Evolutionary conservation across 495 filamentous ascomycete species (phyloP), one percentile per base, ranked within the genome.

Genomic region (Hypoxylon subgilvum): DNA sequence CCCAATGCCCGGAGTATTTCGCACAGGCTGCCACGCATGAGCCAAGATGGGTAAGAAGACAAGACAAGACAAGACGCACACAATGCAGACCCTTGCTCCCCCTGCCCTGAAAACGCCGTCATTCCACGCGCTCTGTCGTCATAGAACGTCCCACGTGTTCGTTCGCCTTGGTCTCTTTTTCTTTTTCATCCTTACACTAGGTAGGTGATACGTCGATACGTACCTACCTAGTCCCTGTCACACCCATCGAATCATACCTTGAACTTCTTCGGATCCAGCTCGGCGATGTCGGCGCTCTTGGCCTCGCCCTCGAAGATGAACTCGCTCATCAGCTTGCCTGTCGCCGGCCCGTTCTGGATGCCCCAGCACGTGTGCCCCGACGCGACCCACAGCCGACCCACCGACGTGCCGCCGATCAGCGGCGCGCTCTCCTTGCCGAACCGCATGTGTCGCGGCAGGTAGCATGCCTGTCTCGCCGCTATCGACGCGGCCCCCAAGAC

Each of bases 311-410:
- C 91, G 65, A 92, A 88, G 3, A 95, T 76, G 71, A 94, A 82
- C 67, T 93, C 91, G 52, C 88, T 89, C 75, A 98, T 88, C 28
- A 96, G 72, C 77, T 88, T 91, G 3, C 93, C 94, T 14, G 92
- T 97, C 5, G 84, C 95, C 3, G 92, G 91, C 2, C 86, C 91
- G 79, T 98, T 98, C 72, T 97, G 93, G 43, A 98, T 96, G 12
- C 93, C 93, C 94, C 94, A 97, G 72, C 94, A 97, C 2, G 91
- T 96, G 74, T 98, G 94, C 9, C 94, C 94, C 5, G 90, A 81
- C 2, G 95, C 94, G 57, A 98, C 74, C 68, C 91, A 85, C 28
- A 97, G 65, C 0, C 95, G 92, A 17, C 86, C 84, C 1, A 87
- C 83, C 3, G 84, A 80, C 17, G 92, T 90, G 57, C 82, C 74